Percentiles rank a stretch among this genome's conserved stretches.
Evolutionary conservation across 2,329 filamentous ascomycete genomes (phyloP).

Genomic region (Rhinocladiella mackenziei): DNA sequence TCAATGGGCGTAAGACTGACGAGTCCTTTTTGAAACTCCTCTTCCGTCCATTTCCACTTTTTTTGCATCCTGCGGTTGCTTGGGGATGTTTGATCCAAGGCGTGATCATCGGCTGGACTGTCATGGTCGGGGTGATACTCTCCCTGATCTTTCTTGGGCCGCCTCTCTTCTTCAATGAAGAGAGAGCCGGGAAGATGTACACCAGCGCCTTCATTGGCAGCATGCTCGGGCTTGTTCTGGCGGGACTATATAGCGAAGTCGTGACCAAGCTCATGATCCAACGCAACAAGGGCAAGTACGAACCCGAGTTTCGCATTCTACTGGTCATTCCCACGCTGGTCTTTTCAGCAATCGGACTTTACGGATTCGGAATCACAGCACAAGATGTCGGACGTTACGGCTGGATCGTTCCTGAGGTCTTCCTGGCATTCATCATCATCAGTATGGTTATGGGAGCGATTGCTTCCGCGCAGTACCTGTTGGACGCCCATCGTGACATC

Average conservation of each 20-base stretch:
- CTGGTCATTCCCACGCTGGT: slow-evolving; percentile 79
- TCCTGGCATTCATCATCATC: slow-evolving; percentile 77
- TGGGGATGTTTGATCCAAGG: slow-evolving; percentile 82
- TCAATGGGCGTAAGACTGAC: slow-evolving; percentile 77
- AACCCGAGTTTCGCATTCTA: slow-evolving; percentile 84
- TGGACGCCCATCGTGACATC: slow-evolving; percentile 88
- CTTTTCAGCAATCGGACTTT: slow-evolving; percentile 72
- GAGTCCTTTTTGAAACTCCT: slow-evolving; percentile 65
- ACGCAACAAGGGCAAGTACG: slow-evolving; percentile 75
- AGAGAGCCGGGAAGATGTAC: slow-evolving; percentile 81
- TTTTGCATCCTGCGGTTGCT: slow-evolving; percentile 78
- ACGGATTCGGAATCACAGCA: slow-evolving; percentile 75
- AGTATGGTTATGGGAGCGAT: slow-evolving; percentile 93
- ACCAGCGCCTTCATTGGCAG: slow-evolving; percentile 81
- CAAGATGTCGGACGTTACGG: slow-evolving; percentile 59
- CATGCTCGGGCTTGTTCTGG: slow-evolving; percentile 69
- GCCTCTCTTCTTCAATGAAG: slow-evolving; percentile 76
- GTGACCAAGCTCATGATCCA: slow-evolving; percentile 66
- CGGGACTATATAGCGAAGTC: slow-evolving; percentile 69
- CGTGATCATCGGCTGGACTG: slow-evolving; percentile 89
- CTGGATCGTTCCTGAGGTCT: slow-evolving; percentile 72
- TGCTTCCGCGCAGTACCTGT: slow-evolving; percentile 78
- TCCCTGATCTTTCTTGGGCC: slow-evolving; percentile 77
- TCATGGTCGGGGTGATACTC: slow-evolving; percentile 81
- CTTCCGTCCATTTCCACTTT: slow-evolving; percentile 72